A percentile compares a stretch with the other conserved stretches of the same genome.
These are phyloP conservation scores for Acorus gramineus DNA, from an alignment of 106 monocot species.

Conservation along the genomic window DNA sequence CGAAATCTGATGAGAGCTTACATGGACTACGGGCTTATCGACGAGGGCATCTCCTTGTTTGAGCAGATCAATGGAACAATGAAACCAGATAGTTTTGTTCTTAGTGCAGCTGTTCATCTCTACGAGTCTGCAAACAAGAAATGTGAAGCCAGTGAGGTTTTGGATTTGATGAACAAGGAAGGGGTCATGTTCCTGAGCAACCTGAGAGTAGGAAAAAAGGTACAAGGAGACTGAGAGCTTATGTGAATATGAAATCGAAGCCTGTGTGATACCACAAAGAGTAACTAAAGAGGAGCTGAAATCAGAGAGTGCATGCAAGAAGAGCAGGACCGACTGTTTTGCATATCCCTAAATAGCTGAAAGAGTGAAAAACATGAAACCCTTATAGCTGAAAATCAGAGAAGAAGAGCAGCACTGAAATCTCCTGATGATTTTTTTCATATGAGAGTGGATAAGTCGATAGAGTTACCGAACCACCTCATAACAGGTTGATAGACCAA, in stretches of 20 bases:
- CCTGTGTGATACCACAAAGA: not conserved
- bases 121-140: slow-evolving; percentile 44
- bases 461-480: too few species aligned
- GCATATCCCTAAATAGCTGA: too few species aligned
- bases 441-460: too few species aligned
- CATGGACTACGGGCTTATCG: slow-evolving; percentile 51
- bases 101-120: slow-evolving; percentile 82
- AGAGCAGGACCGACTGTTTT: too few species aligned
- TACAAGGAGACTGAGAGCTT: not conserved
- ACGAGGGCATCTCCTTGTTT: slow-evolving; percentile 67
- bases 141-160: slow-evolving; percentile 34
- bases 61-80: slow-evolving; percentile 27
- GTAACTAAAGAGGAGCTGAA: not conserved
- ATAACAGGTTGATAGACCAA: too few species aligned
- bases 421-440: too few species aligned
- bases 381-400: too few species aligned
- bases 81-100: slow-evolving; percentile 73
- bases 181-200: slow-evolving; percentile 60
- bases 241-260: not conserved
- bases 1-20: slow-evolving; percentile 70
- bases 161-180: slow-evolving; percentile 39
- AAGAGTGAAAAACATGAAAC: too few species aligned
- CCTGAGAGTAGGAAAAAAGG: slow-evolving; percentile 62
- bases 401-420: too few species aligned
- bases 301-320: not conserved